Conservation (phyloP, 192 early-diverging fungal species). For the Paraglomus brasilianum region DNA sequence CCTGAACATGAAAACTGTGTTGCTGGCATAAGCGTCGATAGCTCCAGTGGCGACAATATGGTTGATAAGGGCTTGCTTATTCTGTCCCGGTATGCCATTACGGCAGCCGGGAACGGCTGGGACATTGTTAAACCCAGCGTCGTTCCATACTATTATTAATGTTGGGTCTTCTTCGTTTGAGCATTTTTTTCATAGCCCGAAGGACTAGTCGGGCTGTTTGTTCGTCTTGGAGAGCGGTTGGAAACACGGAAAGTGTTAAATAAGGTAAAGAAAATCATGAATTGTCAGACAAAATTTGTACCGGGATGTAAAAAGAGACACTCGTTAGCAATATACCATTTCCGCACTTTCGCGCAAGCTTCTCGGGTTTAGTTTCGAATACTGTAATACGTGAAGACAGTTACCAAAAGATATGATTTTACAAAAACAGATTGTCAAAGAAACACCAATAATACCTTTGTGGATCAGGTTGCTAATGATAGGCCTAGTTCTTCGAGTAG, state of each 20-base stretch:
- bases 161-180: background rate
- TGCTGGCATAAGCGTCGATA: background rate
- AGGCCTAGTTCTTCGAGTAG: too few species aligned
- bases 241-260: background rate
- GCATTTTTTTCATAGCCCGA: constrained; percentile 13
- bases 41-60: background rate
- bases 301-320: too few species aligned
- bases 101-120: constrained; percentile 6
- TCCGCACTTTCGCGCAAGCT: constrained; percentile 1
- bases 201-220: background rate
- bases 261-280: constrained; percentile 5
- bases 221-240: constrained; percentile 23
- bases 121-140: constrained; percentile 10
- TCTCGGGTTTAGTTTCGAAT: constrained; percentile 8
- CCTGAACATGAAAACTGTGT: constrained; percentile 5
- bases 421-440: constrained; percentile 8
- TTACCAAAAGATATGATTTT: constrained; percentile 16
- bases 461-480: background rate
- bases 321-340: background rate
- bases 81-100: constrained; percentile 22
- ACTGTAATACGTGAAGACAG: constrained; percentile 7
- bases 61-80: background rate
- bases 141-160: constrained; percentile 14
- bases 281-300: too few species aligned
- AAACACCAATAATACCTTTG: constrained; percentile 23